Evolutionary conservation across 139 green algal genomes (phyloP), one percentile per base, ranked within the genome.

Genomic region (Closterium sp.): DNA sequence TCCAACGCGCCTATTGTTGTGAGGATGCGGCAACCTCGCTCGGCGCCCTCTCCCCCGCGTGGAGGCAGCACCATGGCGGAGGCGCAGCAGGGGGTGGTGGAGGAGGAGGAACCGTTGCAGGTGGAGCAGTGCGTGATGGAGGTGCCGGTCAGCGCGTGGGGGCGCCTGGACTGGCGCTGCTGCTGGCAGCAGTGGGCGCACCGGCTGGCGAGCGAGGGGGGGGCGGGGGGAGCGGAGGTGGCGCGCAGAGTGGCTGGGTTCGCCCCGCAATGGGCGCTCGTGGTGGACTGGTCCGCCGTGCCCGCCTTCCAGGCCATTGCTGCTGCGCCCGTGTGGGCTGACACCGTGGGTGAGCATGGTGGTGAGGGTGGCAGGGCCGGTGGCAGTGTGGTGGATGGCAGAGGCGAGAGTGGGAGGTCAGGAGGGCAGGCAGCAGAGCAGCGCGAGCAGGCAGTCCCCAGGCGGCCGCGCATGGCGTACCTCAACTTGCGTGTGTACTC

Each of bases 401-500:
- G 42, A 5, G 50, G 50, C 2, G 50, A 21, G 50, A 73, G 38
- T 45, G 38, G 38, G 38, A 45, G 38, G 4, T 73, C 50, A 73
- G 50, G 13, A 24, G 10, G 50, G 13, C 38, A 45, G 38, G 38
- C 38, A 45, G 50, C 50, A 73, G 50, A 73, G 17, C 50, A 73
- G 13, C 50, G 13, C 0, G 50, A 2, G 9, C 50, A 73, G 17
- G 1, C 1, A 22, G 13, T 11, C 0, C 50, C 50, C 17, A 22
- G 13, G n/a, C 50, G 79, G 27, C 89, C 91, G 30, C 95, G 94
- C 4, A 95, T 91, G 31, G 34, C 95, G 2, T 97, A 95, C 86
- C 85, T 96, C 24, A 97, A 97, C 87, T 97, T 97, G 62, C 86
- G 94, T 13, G 91, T 97, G 31, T 96, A 95, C 88, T 86, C 92